These are phyloP conservation scores for Nitzschia sp. DNA, from an alignment of 108 stramenopile genomes.

Conservation along the genomic window DNA sequence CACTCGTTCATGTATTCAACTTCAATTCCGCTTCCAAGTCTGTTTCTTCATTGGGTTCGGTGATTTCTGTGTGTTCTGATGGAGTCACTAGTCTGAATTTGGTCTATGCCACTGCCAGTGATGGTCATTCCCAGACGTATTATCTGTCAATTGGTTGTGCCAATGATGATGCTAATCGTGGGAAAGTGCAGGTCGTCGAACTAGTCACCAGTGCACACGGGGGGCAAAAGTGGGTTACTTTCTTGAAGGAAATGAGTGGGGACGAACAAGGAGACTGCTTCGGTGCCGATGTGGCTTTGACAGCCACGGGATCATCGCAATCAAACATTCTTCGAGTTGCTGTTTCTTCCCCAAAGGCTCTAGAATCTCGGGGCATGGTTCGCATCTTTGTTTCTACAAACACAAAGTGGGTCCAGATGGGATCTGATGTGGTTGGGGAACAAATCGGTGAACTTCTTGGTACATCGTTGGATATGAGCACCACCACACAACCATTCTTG, in stretches of 20 bases:
- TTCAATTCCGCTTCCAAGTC: background rate
- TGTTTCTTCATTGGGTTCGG: background rate
- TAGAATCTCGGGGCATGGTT: slow-evolving; percentile 12
- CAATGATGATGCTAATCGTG: background rate
- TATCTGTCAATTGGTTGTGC: slow-evolving; percentile 6
- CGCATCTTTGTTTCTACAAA: slow-evolving; percentile 16
- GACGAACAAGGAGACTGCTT: slow-evolving; percentile 16
- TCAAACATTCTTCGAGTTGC: slow-evolving; percentile 5
- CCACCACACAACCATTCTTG: slow-evolving; percentile 17
- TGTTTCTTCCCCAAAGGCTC: slow-evolving; percentile 1
- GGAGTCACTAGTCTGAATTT: background rate
- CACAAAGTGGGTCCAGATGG: slow-evolving; percentile 18
- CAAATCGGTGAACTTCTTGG: slow-evolving; percentile 26
- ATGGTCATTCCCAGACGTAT: background rate
- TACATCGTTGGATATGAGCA: slow-evolving; percentile 22
- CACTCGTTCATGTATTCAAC: slow-evolving; percentile 2
- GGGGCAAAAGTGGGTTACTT: slow-evolving; percentile 3
- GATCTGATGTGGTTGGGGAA: slow-evolving; percentile 19
- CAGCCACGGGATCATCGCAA: background rate
- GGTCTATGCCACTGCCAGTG: background rate
- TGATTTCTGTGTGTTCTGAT: background rate
- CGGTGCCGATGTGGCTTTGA: slow-evolving; percentile 15
- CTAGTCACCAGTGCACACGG: background rate
- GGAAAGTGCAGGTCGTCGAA: background rate
- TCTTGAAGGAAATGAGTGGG: slow-evolving; percentile 8